Base-by-base conservation (phyloP, 2,329 filamentous ascomycete species). In the Botrytis paeoniae region DNA sequence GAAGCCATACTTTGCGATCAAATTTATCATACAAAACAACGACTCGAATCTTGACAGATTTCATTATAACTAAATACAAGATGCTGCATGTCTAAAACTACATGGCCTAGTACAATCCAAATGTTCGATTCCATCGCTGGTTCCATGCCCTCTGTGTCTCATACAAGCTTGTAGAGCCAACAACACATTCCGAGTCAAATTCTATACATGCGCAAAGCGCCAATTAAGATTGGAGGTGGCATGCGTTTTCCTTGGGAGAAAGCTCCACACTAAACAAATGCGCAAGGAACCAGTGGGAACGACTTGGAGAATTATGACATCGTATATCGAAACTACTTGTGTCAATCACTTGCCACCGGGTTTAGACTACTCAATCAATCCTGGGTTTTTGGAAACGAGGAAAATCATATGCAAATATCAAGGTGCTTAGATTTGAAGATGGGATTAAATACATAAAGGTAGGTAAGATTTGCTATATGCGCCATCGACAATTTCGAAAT, bases 331-430 rank as follows among this genome's bases (percentile, higher is more conserved):
- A 54, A 18, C 5, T 18, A 29, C 54, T 59, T 32, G 16, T 32
- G 54, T 59, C 14, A 22, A 32, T 22, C 54, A 59, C 54, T 35
- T 35, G 54, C 29, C 16, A 35, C 1, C 1, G 29, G 29, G 29
- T 35, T 9, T 5, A 25, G 5, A 7, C 14, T 3, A 8, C 51
- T 8, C 12, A 9, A 9, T 9, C n/a, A 18, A 54, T 18, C 16
- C n/a, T 29, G 1, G 2, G 14, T 0, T 0, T 29, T 54, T 4
- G 14, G 6, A 54, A 29, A 54, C 12, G n/a, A 54, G 14, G 14
- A 29, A 54, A 7, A 29, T 16, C 3, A 18, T 1, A 3, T 54
- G 6, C 3, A 16, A 29, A 54, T 8, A 18, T 18, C 51, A 54
- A 8, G 25, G 16, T 12, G 8, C 2, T 14, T 57, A 7, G 51